phyloP scores from a whole-genome alignment of 345 rosid genomes.

The Durio zibethinus region DNA sequence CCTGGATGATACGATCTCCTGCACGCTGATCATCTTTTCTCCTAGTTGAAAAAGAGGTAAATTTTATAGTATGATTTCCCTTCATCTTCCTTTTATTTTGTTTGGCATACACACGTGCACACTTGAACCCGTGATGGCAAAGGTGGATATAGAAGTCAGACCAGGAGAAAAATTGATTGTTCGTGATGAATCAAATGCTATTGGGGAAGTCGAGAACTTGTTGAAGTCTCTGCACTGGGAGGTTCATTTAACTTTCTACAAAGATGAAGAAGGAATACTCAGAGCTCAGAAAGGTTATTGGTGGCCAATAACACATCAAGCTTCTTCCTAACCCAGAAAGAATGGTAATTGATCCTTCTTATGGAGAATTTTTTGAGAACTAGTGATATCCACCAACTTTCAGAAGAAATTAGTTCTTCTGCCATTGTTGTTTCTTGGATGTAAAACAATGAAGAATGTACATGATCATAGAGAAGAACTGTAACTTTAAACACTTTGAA shows the following conservation, averaged over 20 bases:
- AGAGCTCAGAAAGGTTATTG: slow-evolving; percentile 89
- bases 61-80: background rate
- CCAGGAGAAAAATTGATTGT: slow-evolving; percentile 90
- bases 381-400: background rate
- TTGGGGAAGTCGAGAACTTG: slow-evolving; percentile 71
- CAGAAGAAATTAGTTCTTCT: background rate
- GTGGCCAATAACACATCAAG: slow-evolving; percentile 57
- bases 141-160: slow-evolving; percentile 81
- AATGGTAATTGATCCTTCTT: background rate
- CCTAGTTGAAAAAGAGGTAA: slow-evolving; percentile 66
- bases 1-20: slow-evolving; percentile 81
- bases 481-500: background rate
- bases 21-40: slow-evolving; percentile 92
- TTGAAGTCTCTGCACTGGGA: slow-evolving; percentile 82
- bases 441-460: background rate
- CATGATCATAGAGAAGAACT: background rate
- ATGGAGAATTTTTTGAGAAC: too few species aligned
- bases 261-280: slow-evolving; percentile 73
- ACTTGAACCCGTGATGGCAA: slow-evolving; percentile 76
- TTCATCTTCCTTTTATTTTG: background rate
- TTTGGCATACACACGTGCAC: slow-evolving; percentile 51
- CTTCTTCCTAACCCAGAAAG: slow-evolving; percentile 29
- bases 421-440: background rate
- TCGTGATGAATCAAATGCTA: slow-evolving; percentile 55
- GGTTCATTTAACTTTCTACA: slow-evolving; percentile 69